Conservation (phyloP, 495 filamentous ascomycete genomes). For the Glutinoglossum americanum region DNA sequence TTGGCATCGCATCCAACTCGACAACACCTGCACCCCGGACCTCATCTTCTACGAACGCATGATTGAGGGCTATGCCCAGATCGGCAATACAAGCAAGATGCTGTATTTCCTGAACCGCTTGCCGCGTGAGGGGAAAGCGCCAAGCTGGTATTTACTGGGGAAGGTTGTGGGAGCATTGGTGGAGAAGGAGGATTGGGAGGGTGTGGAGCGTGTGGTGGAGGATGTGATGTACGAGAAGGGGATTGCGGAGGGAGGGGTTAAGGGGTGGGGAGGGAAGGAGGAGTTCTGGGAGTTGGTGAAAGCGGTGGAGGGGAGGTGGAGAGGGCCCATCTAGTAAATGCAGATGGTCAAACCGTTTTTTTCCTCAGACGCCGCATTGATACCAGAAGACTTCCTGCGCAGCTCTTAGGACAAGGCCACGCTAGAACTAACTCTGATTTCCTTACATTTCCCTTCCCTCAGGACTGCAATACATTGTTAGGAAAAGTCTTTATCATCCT, state of each 20-base stretch:
- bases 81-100: slow-evolving; percentile 26
- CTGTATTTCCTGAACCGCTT: slow-evolving; percentile 27
- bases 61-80: slow-evolving; percentile 35
- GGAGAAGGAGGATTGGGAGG: slow-evolving; percentile 19
- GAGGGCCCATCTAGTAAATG: background rate
- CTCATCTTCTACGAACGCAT: slow-evolving; percentile 44
- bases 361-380: background rate
- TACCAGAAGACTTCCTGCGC: too few species aligned
- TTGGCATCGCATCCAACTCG: slow-evolving; percentile 22
- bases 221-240: slow-evolving; percentile 17
- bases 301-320: background rate
- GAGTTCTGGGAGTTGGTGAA: slow-evolving; percentile 11
- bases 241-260: slow-evolving; percentile 5
- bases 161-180: slow-evolving; percentile 26
- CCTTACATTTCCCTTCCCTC: too few species aligned
- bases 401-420: too few species aligned
- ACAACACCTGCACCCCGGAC: slow-evolving; percentile 23
- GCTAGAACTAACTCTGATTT: too few species aligned
- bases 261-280: slow-evolving; percentile 8
- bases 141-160: slow-evolving; percentile 23
- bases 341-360: too few species aligned
- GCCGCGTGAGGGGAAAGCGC: slow-evolving; percentile 18
- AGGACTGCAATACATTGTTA: too few species aligned
- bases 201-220: slow-evolving; percentile 16
- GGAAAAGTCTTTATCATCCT: background rate